Evolutionary conservation across 1,284 basidiomycete genomes (phyloP).

Genomic region (Mycena sp.): DNA sequence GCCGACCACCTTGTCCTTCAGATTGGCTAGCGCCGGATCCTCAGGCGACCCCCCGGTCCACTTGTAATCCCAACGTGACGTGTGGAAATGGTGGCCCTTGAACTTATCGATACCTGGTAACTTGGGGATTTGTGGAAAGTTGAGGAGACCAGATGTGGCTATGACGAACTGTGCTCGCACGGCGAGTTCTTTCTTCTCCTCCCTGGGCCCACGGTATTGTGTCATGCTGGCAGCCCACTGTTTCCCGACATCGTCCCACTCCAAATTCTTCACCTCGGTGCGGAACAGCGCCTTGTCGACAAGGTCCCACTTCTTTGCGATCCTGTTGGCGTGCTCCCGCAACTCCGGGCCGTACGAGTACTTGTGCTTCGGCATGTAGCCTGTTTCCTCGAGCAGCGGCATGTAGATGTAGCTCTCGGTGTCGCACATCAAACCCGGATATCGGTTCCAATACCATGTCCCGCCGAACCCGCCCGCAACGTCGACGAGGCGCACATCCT

Average conservation of each 20-base stretch:
- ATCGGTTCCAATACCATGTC: constrained; percentile 36
- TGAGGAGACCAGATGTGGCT: constrained; percentile 11
- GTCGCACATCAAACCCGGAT: constrained; percentile 33
- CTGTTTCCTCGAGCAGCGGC: constrained; percentile 34
- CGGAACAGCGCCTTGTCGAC: constrained; percentile 27
- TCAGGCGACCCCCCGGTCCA: constrained; percentile 20
- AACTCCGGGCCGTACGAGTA: constrained; percentile 31
- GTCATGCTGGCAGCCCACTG: constrained; percentile 15
- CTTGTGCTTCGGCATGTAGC: constrained; percentile 30
- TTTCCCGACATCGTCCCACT: constrained; percentile 24
- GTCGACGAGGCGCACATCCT: constrained; percentile 29
- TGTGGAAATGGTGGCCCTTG: constrained; percentile 29
- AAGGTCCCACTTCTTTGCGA: constrained; percentile 30
- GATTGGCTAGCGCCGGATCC: constrained; percentile 16
- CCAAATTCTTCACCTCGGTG: constrained; percentile 3
- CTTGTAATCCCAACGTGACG: constrained; percentile 32
- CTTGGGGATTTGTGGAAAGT: constrained; percentile 28
- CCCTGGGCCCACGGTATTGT: constrained; percentile 17
- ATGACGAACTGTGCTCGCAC: constrained; percentile 26
- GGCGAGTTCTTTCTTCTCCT: constrained; percentile 1
- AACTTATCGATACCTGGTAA: constrained; percentile 25
- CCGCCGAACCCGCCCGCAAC: constrained; percentile 32
- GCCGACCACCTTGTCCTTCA: constrained; percentile 29
- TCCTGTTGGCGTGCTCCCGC: constrained; percentile 25
- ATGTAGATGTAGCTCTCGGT: constrained; percentile 29